Conservation (phyloP, 2,329 filamentous ascomycete species). For the Aspergillus floridensis region DNA sequence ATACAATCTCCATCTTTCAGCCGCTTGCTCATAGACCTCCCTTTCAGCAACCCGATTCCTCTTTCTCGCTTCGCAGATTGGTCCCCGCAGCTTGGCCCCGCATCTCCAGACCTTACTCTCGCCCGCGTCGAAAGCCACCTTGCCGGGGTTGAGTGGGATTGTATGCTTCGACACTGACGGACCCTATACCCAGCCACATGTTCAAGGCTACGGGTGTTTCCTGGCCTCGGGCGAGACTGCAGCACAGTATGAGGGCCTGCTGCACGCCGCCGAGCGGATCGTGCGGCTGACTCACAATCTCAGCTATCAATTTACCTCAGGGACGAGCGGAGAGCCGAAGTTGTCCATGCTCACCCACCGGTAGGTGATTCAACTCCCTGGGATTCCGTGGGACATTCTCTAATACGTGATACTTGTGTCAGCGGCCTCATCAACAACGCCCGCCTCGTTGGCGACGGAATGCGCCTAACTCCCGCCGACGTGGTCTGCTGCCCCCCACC, state of each 20-base stretch:
- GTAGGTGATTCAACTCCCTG: background rate
- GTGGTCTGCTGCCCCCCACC: constrained; percentile 73
- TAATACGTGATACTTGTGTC: constrained; percentile 21
- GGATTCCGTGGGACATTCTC: too few species aligned
- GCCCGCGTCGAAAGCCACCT: background rate
- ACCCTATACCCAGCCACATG: background rate
- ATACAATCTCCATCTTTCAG: too few species aligned
- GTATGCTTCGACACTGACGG: background rate
- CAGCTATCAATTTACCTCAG: background rate
- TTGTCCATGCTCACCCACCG: constrained; percentile 1
- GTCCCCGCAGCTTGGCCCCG: background rate
- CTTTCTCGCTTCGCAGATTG: background rate
- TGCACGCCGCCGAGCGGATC: background rate
- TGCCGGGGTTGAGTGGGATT: background rate
- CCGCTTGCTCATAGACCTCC: too few species aligned
- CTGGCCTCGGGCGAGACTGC: background rate
- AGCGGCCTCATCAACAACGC: constrained; percentile 66
- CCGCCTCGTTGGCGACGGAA: constrained; percentile 70
- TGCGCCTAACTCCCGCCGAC: constrained; percentile 61
- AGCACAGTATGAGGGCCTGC: background rate
- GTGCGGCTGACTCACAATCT: background rate
- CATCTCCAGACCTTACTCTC: background rate
- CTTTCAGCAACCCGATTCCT: background rate
- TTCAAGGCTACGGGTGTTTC: background rate
- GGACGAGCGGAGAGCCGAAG: background rate